These are phyloP conservation scores for Musa itinerans DNA, from an alignment of 176 grass and related monocot species.

Conservation along the genomic window DNA sequence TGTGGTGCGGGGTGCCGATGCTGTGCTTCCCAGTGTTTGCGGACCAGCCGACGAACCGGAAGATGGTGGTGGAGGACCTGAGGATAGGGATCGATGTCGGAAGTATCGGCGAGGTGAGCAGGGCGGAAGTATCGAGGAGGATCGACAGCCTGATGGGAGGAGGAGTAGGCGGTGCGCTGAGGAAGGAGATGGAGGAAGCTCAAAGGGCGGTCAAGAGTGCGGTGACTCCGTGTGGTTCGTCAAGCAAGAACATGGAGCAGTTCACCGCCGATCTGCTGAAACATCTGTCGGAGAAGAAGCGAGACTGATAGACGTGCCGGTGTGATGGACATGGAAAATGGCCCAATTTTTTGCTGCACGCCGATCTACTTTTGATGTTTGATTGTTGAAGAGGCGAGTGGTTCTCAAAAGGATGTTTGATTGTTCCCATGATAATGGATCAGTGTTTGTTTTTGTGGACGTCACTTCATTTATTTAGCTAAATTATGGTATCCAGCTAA, in stretches of 20 bases:
- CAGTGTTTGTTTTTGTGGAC: no score
- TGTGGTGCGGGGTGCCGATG: constrained; percentile 56
- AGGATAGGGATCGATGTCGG: constrained; percentile 40
- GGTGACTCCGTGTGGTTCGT: constrained; percentile 37
- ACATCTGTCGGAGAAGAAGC: not conserved
- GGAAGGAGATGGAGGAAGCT: constrained; percentile 30
- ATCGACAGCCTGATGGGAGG: constrained; percentile 37
- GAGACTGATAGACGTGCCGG: not conserved
- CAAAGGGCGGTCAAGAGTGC: constrained; percentile 26
- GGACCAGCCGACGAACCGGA: constrained; percentile 57
- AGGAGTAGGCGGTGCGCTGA: constrained; percentile 17
- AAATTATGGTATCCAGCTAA: no score
- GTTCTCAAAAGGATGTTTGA: no score
- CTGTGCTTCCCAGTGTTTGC: constrained; percentile 62
- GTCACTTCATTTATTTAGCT: no score
- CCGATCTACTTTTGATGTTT: no score
- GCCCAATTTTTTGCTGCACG: no score
- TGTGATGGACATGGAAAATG: not conserved
- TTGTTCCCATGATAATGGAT: no score
- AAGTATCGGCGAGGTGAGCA: constrained; percentile 26
- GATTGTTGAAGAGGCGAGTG: no score
- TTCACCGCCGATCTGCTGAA: constrained; percentile 40
- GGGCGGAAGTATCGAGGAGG: constrained; percentile 27
- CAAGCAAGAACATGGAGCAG: constrained; percentile 38
- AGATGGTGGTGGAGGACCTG: constrained; percentile 42